Evolutionary conservation across 768 basidiomycete species (phyloP), one percentile per base, ranked within the genome.

Genomic region (Suillus americanus): DNA sequence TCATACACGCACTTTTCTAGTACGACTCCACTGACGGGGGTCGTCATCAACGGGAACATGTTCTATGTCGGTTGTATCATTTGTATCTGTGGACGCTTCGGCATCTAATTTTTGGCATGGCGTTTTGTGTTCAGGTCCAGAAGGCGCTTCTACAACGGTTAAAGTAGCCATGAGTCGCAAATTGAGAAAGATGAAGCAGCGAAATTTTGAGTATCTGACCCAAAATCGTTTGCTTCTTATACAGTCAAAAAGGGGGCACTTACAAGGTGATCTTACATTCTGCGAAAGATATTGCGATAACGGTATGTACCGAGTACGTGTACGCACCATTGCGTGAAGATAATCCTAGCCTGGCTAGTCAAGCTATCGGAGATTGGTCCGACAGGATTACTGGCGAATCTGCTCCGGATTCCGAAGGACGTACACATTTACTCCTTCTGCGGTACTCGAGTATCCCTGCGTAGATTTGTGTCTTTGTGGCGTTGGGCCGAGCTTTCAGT

Each of bases 1-100:
- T 28, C 18, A 20, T 57, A 40, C 35, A 66, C 76, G 35, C 61
- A 85, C 88, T 81, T 90, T 89, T 67, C 86, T 81, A 35, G 80
- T 60, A 33, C 68, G 64, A 10, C 84, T 82, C 89, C 89, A 90
- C 65, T 77, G 70, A 60, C 87, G 82, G 13, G 89, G 89, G 72
- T 90, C 89, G 66, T 90, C 82, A 16, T 76, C 69, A n/a, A 90
- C 88, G 4, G 66, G 61, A 57, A 70, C 72, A 45, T 77, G 74
- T 33, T 80, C 79, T 59, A 80, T 78, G 66, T 79, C 78, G 43
- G 51, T 30, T 33, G 53, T 51, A 57, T 65, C 54, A 48, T 65
- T 14, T 61, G 9, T 3, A 10, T 25, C 2, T 13, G 35, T 23
- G 23, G 3, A 37, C 35, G 35, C 33, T 7, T 56, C 12, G n/a